A percentile compares a stretch with the other conserved stretches of the same genome.
Conservation (phyloP, 148 eudicot genomes). For the Chenopodium quinoa region DNA sequence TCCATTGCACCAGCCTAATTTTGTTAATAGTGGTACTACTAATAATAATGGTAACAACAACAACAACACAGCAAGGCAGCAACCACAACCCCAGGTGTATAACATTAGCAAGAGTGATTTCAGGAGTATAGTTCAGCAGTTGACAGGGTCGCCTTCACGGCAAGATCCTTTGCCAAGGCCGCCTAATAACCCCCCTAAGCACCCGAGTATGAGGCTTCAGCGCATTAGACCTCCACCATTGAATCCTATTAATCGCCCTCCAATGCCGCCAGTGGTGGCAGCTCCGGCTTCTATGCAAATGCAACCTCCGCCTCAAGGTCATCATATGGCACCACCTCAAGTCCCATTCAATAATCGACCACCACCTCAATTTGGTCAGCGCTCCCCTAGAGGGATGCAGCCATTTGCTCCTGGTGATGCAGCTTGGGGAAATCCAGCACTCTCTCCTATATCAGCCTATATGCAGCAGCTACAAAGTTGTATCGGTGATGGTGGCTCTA, state of each 20-base stretch:
- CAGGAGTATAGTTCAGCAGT: constrained; percentile 83
- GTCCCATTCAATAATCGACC: constrained; percentile 37
- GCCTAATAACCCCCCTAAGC: constrained; percentile 64
- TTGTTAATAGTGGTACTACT: constrained; percentile 16
- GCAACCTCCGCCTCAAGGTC: constrained; percentile 40
- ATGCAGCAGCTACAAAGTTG: constrained; percentile 85
- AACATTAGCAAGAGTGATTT: constrained; percentile 94
- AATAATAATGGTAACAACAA: constrained; percentile 14
- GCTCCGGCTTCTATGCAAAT: constrained; percentile 38
- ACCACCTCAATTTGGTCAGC: constrained; percentile 55
- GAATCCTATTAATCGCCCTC: constrained; percentile 51
- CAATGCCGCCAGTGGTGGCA: constrained; percentile 39
- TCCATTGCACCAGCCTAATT: constrained; percentile 71
- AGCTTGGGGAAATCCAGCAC: constrained; percentile 52
- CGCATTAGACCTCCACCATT: constrained; percentile 85
- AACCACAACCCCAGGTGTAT: constrained; percentile 87
- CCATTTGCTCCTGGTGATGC: constrained; percentile 37
- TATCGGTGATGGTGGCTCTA: constrained; percentile 54
- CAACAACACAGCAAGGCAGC: constrained; percentile 42
- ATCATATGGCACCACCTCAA: constrained; percentile 23
- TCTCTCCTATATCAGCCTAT: constrained; percentile 82
- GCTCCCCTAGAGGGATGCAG: constrained; percentile 42
- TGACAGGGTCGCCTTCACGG: constrained; percentile 73
- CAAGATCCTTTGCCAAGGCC: constrained; percentile 70
- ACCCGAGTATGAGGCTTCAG: constrained; percentile 66